These are phyloP conservation scores for Bipolaris sorokiniana DNA, from an alignment of 2,329 filamentous ascomycete genomes.

Conservation along the genomic window DNA sequence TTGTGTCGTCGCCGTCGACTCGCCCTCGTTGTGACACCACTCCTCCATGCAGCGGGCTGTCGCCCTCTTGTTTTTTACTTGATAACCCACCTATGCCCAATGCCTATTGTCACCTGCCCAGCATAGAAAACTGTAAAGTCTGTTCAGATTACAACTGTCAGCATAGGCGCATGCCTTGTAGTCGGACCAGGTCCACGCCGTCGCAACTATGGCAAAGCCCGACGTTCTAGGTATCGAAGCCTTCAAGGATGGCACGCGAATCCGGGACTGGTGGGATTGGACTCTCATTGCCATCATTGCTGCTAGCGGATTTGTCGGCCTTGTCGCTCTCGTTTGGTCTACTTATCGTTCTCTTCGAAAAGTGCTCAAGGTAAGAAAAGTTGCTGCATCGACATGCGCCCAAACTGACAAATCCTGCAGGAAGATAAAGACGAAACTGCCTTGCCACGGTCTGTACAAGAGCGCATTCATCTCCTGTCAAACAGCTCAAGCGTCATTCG, in stretches of 20 bases:
- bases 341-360: conserved; percentile 28
- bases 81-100: conserved; percentile 2
- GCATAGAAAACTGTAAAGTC: not conserved
- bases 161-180: not conserved
- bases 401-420: conserved; percentile 24
- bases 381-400: not conserved
- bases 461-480: conserved; percentile 38
- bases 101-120: not conserved
- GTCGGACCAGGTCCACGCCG: not conserved
- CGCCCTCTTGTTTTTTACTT: not conserved
- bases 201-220: conserved; percentile 13
- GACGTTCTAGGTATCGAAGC: conserved; percentile 41
- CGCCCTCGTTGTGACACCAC: conserved; percentile 7
- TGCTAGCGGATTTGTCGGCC: conserved; percentile 37
- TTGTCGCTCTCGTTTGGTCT: conserved; percentile 36
- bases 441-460: conserved; percentile 38
- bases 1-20: conserved; percentile 12
- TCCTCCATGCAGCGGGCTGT: conserved; percentile 29
- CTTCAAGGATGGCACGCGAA: conserved; percentile 30
- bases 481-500: conserved; percentile 28
- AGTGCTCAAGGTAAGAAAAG: conserved; percentile 29
- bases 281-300: conserved; percentile 41
- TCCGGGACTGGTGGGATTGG: conserved; percentile 45
- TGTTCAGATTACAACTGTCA: not conserved
- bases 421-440: conserved; percentile 17